Conservation (phyloP, 768 basidiomycete genomes). For the Leccinum aurantiacum region DNA sequence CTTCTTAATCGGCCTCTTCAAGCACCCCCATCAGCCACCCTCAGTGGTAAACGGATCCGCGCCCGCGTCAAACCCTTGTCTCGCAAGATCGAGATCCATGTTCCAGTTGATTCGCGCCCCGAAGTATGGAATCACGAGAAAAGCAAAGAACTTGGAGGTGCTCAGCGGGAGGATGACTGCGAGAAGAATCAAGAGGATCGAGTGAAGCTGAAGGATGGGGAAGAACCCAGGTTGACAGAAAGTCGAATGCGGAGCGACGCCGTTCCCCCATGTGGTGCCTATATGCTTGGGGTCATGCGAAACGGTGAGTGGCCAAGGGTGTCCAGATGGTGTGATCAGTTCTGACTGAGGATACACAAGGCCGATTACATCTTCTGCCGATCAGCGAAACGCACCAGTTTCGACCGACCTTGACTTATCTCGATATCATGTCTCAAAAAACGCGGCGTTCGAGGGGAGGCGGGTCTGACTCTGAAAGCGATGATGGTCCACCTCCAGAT, state of each 20-base stretch:
- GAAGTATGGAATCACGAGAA: slow-evolving; percentile 82
- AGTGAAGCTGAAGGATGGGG: slow-evolving; percentile 46
- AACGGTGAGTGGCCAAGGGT: slow-evolving; percentile 48
- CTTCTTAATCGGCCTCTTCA: slow-evolving; percentile 72
- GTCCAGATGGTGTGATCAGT: neutral
- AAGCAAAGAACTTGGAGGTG: slow-evolving; percentile 62
- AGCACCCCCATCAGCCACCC: slow-evolving; percentile 68
- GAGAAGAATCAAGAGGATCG: slow-evolving; percentile 71
- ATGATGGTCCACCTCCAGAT: slow-evolving; percentile 77
- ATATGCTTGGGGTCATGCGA: slow-evolving; percentile 77
- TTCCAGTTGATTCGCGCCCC: slow-evolving; percentile 76
- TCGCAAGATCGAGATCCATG: slow-evolving; percentile 69
- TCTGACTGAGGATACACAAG: slow-evolving; percentile 37
- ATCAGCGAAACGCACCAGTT: slow-evolving; percentile 79
- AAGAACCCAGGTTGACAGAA: slow-evolving; percentile 65
- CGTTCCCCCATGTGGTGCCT: slow-evolving; percentile 59
- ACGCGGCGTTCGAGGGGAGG: slow-evolving; percentile 48
- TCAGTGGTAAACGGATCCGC: slow-evolving; percentile 73
- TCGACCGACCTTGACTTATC: slow-evolving; percentile 78
- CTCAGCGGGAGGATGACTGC: slow-evolving; percentile 69
- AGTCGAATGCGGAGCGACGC: slow-evolving; percentile 73
- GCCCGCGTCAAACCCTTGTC: slow-evolving; percentile 68
- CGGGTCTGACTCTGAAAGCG: slow-evolving; percentile 66
- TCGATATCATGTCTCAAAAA: slow-evolving; percentile 71
- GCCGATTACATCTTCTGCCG: slow-evolving; percentile 74